These are phyloP conservation scores for Metarhizium album DNA, from an alignment of 2,329 filamentous ascomycete species.

Conservation along the genomic window DNA sequence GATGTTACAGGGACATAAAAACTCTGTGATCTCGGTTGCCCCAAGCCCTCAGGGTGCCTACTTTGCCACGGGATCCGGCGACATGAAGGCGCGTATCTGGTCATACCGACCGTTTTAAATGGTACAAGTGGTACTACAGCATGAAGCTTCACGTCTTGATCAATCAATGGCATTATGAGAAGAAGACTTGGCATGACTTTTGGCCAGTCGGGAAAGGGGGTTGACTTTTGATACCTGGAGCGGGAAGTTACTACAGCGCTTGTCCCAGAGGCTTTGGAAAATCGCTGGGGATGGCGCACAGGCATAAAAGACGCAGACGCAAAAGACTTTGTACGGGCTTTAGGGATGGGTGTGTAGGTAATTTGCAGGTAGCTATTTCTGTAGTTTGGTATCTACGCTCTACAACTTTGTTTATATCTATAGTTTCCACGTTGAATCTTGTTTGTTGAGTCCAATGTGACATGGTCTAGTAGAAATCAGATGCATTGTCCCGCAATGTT, in stretches of 20 bases:
- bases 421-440: not conserved
- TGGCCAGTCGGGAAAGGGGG: slow-evolving; percentile 5
- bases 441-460: not conserved
- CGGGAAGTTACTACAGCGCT: slow-evolving; percentile 3
- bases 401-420: not conserved
- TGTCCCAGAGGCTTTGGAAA: not conserved
- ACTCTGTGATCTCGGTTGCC: slow-evolving; percentile 94
- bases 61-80: slow-evolving; percentile 93
- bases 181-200: not conserved
- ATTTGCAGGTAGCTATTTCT: not conserved
- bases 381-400: not conserved
- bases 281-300: slow-evolving; percentile 13
- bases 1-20: slow-evolving; percentile 98
- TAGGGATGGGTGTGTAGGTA: slow-evolving; percentile 8
- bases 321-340: slow-evolving; percentile 16
- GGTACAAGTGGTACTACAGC: not conserved
- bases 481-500: too few relatives aligned
- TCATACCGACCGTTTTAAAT: slow-evolving; percentile 53
- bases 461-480: not conserved
- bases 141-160: not conserved
- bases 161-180: not conserved
- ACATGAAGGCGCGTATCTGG: slow-evolving; percentile 98
- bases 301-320: slow-evolving; percentile 16
- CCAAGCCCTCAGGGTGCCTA: slow-evolving; percentile 79
- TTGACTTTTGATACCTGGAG: slow-evolving; percentile 2